Base-by-base conservation (phyloP, 2,329 filamentous ascomycete genomes). In the Anthostomella pinea region DNA sequence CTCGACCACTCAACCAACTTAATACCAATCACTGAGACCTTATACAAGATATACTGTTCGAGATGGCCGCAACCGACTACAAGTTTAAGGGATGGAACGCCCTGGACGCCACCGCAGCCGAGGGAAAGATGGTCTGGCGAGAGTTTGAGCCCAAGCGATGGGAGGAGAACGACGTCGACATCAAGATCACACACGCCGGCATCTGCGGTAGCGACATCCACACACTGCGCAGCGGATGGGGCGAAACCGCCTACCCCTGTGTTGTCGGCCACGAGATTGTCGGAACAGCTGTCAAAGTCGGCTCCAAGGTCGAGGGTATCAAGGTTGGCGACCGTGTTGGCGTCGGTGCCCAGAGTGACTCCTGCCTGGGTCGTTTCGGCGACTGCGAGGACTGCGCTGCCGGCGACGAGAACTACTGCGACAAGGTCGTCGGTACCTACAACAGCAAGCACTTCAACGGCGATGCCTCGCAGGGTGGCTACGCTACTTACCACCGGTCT, bases 391-490 rank as follows among this genome's bases (percentile, higher is more conserved):
- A 41, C 11, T 52, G 43, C 45, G 34, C 38, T 16, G 30, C 35
- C n/a, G 45, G 39, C 20, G 33, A 44, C 33, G 48, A 51, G 36
- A 47, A 51, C 34, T 51, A 51, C 46, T 54, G 51, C 36, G 16
- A 23, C 26, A 27, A 33, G 14, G 57, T 60, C 34, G 57, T 65
- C 6, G 57, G 58, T 25, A 75, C 72, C 3, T 75, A 71, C 45
- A 62, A 65, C 29, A 51, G 52, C 11, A 63, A 62, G 30, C 72
- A 68, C 45, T 55, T 61, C 26, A 64, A 72, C 45, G 73, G 73
- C 5, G 65, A 57, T 43, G 75, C 69, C 51, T 70, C 70, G 8
- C 77, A 77, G 49, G 80, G 79, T 13, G 79, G 71, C 33, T 58
- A 58, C 30, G 43, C 47, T 11, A 45, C 43, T 8, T 36, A 49